A percentile compares a stretch with the other conserved stretches of the same genome.
Conservation (phyloP, 148 eudicot species). For the Selenicereus undatus region DNA sequence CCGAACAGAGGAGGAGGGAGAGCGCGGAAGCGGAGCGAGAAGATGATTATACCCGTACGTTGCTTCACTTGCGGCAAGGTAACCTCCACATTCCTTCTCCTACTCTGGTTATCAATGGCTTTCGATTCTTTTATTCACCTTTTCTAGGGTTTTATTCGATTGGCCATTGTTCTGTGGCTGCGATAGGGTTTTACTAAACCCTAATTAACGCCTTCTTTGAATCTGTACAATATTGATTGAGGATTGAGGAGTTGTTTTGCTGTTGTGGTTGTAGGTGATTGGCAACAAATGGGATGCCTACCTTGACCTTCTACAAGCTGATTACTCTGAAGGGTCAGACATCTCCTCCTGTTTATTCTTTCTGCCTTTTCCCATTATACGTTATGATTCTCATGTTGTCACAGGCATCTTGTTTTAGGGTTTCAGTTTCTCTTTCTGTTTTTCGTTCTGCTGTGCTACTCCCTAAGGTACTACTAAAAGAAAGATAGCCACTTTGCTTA, state of each 20-base stretch:
- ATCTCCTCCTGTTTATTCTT: not conserved
- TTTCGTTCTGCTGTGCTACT: not conserved
- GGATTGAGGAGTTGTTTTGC: not conserved
- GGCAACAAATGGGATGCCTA: slow-evolving; percentile 96
- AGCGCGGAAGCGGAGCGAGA: not conserved
- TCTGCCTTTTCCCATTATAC: not conserved
- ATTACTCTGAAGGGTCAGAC: slow-evolving; percentile 79
- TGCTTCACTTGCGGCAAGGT: slow-evolving; percentile 72
- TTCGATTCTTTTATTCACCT: not conserved
- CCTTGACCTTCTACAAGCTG: slow-evolving; percentile 92
- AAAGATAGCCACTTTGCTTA: not conserved
- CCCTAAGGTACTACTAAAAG: not conserved
- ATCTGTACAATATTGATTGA: not conserved
- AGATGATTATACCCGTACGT: slow-evolving; percentile 63
- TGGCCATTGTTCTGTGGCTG: not conserved
- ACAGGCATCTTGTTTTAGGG: not conserved
- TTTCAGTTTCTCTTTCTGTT: not conserved
- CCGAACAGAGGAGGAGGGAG: not conserved
- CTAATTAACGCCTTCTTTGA: not conserved
- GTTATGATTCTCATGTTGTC: not conserved
- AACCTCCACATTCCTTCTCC: not conserved
- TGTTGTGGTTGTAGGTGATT: slow-evolving; percentile 50
- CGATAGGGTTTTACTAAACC: slow-evolving; percentile 3
- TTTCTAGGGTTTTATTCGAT: slow-evolving; percentile 1
- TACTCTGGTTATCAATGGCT: not conserved